phyloP scores from a whole-genome alignment of 2,329 filamentous ascomycete genomes.

The Paecilomyces dactylethromorphus region DNA sequence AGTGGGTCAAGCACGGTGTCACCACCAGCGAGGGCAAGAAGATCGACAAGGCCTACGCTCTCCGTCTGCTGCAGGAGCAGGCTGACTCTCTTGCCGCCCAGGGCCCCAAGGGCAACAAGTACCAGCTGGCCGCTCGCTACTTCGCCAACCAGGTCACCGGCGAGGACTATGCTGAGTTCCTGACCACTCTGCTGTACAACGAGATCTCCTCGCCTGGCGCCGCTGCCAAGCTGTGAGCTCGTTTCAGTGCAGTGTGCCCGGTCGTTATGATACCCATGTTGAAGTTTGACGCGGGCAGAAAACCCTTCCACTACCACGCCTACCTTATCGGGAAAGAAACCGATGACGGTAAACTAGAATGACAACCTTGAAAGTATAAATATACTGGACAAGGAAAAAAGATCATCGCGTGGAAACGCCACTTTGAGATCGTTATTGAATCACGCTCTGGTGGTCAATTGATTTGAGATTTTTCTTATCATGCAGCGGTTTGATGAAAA shows the following conservation, averaged over 20 bases:
- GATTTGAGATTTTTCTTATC: not conserved
- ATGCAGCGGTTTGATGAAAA: not conserved
- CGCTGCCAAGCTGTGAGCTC: conserved; percentile 52
- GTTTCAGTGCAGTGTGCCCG: not conserved
- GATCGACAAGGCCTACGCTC: conserved; percentile 85
- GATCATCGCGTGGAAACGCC: not conserved
- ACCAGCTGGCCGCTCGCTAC: conserved; percentile 81
- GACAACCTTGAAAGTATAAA: not conserved
- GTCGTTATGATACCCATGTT: not conserved
- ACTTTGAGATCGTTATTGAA: not conserved
- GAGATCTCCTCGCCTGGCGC: conserved; percentile 71
- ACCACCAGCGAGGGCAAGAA: conserved; percentile 81
- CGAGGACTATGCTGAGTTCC: conserved; percentile 94
- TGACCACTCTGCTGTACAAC: conserved; percentile 72
- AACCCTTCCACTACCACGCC: not conserved
- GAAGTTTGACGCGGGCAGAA: not conserved
- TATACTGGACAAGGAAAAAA: not conserved
- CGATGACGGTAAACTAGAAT: not conserved
- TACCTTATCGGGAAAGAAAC: too few relatives aligned
- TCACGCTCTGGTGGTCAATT: not conserved
- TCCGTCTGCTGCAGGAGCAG: conserved; percentile 81
- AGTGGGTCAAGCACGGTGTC: conserved; percentile 74
- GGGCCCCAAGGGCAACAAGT: conserved; percentile 86
- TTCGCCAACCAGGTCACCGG: conserved; percentile 90
- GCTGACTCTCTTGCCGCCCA: conserved; percentile 67